Evolutionary conservation across 2,329 filamentous ascomycete species (phyloP), one percentile per base, ranked within the genome.

Genomic region (Penicillium sp.): DNA sequence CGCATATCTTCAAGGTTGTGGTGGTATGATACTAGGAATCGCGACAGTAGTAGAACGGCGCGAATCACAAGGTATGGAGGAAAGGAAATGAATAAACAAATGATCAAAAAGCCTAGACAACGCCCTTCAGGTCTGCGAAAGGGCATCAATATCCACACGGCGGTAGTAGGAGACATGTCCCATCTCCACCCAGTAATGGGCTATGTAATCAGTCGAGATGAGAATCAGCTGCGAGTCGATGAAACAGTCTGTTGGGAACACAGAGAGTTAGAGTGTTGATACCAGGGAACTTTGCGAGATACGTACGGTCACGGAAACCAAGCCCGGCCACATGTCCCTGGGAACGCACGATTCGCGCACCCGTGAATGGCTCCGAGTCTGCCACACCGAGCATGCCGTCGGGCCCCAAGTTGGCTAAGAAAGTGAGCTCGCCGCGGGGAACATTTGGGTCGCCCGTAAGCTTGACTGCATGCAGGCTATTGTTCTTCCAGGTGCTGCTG

Each of bases 391-490:
- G 70, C 20, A 86, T 77, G 0, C 88, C 89, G 0, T 44, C 55
- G 0, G 79, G 75, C 0, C 87, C 85, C 31, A 97, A 89, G 4
- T 89, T 81, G 0, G 84, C 86, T 3, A 88, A 78, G 66, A 95
- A 96, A 0, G 87, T 89, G 58, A 84, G 82, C 67, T 96, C 87
- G 7, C 91, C 92, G 7, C 91, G 80, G 0, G 92, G 92, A 12
- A 97, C 83, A 58, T 96, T 95, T 0, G 86, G 83, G 63, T 98
- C 92, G 0, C 92, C 92, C 0, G 92, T 97, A 29, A 98, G 74
- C 67, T 97, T 97, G 63, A 96, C 83, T 0, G 87, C 92, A 66
- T 91, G 84, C 3, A 97, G 69, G 1, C 83, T 77, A 4, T 89
- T 89, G 10, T 75, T 76, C 57, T 87, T 82, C 1, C 20, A 23